Evolutionary conservation across 805 yeast genomes (phyloP).

Genomic region (Nakazawaea laoshanensis): DNA sequence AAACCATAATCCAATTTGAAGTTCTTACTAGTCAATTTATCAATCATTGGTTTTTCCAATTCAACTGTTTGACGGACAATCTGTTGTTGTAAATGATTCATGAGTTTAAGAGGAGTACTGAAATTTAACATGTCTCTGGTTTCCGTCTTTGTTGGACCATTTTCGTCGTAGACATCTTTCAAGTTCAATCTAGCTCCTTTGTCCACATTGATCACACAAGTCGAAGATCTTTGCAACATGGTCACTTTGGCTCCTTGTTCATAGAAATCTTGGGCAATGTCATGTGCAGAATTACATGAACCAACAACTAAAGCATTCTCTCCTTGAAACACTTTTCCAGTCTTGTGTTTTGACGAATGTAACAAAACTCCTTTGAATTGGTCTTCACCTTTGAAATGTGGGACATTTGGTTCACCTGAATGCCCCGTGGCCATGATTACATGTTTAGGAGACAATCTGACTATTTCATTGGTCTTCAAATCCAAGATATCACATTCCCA

Average conservation of each 20-base stretch:
- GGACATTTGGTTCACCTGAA: constrained; percentile 36
- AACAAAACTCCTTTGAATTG: constrained; percentile 28
- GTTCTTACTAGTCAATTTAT: constrained; percentile 25
- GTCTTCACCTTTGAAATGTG: constrained; percentile 28
- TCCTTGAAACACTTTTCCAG: constrained; percentile 32
- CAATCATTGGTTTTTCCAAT: constrained; percentile 24
- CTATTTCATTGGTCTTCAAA: constrained; percentile 18
- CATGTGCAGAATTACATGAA: constrained; percentile 37
- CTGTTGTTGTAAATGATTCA: constrained; percentile 28
- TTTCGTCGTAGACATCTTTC: constrained; percentile 25
- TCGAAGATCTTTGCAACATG: constrained; percentile 36
- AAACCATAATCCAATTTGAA: constrained; percentile 33
- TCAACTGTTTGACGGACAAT: constrained; percentile 23
- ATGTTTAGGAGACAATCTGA: constrained; percentile 24
- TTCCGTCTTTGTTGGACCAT: constrained; percentile 26
- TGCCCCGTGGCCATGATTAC: constrained; percentile 36
- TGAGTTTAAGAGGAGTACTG: constrained; percentile 25
- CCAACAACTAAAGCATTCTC: constrained; percentile 36
- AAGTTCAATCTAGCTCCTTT: constrained; percentile 22
- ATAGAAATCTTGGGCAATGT: constrained; percentile 34
- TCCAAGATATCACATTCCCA: constrained; percentile 27
- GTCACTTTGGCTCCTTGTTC: constrained; percentile 35
- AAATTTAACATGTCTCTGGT: constrained; percentile 30
- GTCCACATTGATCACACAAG: constrained; percentile 30
- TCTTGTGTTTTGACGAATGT: constrained; percentile 32